Evolutionary conservation across 306 rosid species (phyloP).

Genomic region (Inga leiocalycina): DNA sequence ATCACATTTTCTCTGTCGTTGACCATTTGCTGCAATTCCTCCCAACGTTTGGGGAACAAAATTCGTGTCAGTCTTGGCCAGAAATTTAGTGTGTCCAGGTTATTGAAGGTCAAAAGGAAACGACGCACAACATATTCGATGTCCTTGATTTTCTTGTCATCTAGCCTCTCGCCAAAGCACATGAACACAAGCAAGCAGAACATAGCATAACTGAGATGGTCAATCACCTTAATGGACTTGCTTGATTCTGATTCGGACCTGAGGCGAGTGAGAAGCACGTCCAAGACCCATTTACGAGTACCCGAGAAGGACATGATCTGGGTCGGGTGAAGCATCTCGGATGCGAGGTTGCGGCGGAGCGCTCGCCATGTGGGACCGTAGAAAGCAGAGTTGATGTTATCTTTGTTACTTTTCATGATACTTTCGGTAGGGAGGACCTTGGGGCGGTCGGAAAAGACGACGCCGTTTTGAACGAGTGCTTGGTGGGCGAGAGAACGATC

Average conservation of each 20-base stretch:
- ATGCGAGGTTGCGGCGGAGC: conserved; percentile 5
- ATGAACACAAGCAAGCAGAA: conserved; percentile 45
- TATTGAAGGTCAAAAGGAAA: not conserved
- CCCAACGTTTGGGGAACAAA: conserved; percentile 29
- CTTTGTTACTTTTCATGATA: not conserved
- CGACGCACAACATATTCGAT: conserved; percentile 25
- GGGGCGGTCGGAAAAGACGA: not conserved
- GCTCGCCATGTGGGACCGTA: conserved; percentile 1
- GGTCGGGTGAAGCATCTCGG: not conserved
- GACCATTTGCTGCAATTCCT: not conserved
- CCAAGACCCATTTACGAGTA: conserved; percentile 25
- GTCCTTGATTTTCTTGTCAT: conserved; percentile 33
- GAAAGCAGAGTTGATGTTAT: not conserved
- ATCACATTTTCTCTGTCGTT: not conserved
- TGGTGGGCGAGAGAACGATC: not conserved
- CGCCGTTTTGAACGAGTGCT: not conserved
- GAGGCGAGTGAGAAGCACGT: conserved; percentile 31
- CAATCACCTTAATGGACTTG: not conserved
- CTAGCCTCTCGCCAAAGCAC: conserved; percentile 47
- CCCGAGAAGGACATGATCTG: not conserved
- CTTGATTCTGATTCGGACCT: not conserved
- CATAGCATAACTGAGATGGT: conserved; percentile 42
- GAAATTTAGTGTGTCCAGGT: conserved; percentile 4
- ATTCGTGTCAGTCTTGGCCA: conserved; percentile 6
- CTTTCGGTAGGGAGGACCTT: not conserved